A percentile compares a stretch with the other conserved stretches of the same genome.
These are phyloP conservation scores for Ophiostoma himal-ulmi DNA, from an alignment of 2,329 filamentous ascomycete genomes.

Conservation along the genomic window DNA sequence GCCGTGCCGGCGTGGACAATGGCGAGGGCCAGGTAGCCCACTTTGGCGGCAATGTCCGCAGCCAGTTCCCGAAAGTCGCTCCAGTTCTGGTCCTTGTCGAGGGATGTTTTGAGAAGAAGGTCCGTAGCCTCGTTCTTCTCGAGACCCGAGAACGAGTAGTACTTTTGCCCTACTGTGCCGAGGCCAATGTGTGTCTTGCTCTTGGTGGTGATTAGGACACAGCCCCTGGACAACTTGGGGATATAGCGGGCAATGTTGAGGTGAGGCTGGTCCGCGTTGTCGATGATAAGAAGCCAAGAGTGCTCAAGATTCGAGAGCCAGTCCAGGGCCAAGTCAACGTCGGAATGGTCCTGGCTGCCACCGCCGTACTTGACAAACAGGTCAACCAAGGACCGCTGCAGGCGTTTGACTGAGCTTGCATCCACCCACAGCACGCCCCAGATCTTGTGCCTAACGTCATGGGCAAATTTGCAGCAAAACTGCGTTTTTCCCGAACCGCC, in stretches of 20 bases:
- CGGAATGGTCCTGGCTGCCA: conserved; percentile 1
- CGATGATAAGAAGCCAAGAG: conserved; percentile 16
- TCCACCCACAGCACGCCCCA: conserved; percentile 16
- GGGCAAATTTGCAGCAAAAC: conserved; percentile 33
- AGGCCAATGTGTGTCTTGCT: background rate
- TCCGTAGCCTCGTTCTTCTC: background rate
- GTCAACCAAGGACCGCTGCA: background rate
- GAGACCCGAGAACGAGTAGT: conserved; percentile 1
- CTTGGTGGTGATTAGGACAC: conserved; percentile 15
- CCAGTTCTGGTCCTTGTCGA: background rate
- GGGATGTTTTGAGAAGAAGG: conserved; percentile 1
- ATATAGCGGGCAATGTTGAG: conserved; percentile 8
- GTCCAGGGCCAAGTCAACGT: conserved; percentile 1
- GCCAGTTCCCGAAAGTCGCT: background rate
- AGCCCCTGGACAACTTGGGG: background rate
- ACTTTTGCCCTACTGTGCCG: conserved; percentile 5
- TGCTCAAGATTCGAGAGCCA: conserved; percentile 8
- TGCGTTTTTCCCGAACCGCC: conserved; percentile 15
- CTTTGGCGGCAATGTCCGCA: background rate
- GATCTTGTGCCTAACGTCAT: conserved; percentile 9
- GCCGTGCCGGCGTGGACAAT: conserved; percentile 14
- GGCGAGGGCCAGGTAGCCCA: conserved; percentile 11
- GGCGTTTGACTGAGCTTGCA: background rate
- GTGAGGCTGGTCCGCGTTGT: conserved; percentile 16
- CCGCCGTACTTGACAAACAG: conserved; percentile 1